These are phyloP conservation scores for Hypomyces perniciosus DNA, from an alignment of 2,329 filamentous ascomycete genomes.

Conservation along the genomic window DNA sequence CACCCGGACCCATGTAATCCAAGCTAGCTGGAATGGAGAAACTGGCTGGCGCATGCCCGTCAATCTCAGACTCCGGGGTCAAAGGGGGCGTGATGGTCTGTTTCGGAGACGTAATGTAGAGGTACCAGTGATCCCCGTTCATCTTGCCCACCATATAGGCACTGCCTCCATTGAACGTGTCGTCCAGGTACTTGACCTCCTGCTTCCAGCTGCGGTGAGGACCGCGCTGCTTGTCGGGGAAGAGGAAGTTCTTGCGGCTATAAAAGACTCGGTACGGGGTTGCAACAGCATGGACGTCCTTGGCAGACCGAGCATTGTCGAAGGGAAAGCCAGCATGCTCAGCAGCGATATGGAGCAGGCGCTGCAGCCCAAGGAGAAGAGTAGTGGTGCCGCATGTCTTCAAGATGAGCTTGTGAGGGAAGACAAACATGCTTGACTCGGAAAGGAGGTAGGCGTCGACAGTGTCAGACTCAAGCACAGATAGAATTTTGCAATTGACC, in stretches of 20 bases:
- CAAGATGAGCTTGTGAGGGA: slow-evolving; percentile 97
- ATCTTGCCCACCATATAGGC: slow-evolving; percentile 99
- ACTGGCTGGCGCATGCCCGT: slow-evolving; percentile 30
- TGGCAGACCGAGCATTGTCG: slow-evolving; percentile 58
- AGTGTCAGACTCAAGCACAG: slow-evolving; percentile 85
- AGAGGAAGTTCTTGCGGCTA: slow-evolving; percentile 97
- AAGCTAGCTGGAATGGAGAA: slow-evolving; percentile 49
- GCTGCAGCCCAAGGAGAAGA: slow-evolving; percentile 78
- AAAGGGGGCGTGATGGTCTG: slow-evolving; percentile 73
- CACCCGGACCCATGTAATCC: slow-evolving; percentile 32
- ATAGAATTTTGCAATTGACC: slow-evolving; percentile 97
- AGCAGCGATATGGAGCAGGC: slow-evolving; percentile 87
- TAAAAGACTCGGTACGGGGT: slow-evolving; percentile 96
- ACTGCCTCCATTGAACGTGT: slow-evolving; percentile 84
- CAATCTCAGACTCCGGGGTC: slow-evolving; percentile 56
- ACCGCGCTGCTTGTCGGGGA: slow-evolving; percentile 87
- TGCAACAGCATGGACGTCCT: slow-evolving; percentile 68
- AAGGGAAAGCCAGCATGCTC: slow-evolving; percentile 84
- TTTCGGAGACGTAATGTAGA: slow-evolving; percentile 89
- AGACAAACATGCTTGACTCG: slow-evolving; percentile 99
- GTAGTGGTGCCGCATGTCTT: slow-evolving; percentile 99
- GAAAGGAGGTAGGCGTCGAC: slow-evolving; percentile 96
- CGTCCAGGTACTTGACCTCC: slow-evolving; percentile 88
- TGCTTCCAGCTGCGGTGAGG: slow-evolving; percentile 97
- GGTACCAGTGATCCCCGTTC: slow-evolving; percentile 99